phyloP scores from a whole-genome alignment of 768 basidiomycete genomes.

The Calocera viscosa region DNA sequence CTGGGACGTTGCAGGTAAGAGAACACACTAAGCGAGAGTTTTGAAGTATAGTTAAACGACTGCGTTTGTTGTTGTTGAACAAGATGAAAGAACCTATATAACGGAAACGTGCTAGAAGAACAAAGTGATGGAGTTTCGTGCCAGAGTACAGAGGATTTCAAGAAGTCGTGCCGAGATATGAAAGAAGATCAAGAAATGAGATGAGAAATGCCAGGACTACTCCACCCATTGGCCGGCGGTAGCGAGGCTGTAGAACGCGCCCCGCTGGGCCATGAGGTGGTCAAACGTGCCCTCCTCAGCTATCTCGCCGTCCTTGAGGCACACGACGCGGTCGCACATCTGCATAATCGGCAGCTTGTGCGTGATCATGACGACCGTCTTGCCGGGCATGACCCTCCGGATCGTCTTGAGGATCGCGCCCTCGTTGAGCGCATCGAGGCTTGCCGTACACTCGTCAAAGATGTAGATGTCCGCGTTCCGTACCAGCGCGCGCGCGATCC shows the following conservation, averaged over 20 bases:
- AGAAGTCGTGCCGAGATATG: not conserved
- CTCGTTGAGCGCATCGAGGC: conserved; percentile 77
- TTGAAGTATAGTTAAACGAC: not conserved
- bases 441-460: conserved; percentile 91
- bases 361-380: conserved; percentile 84
- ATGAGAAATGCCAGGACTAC: not conserved
- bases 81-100: not conserved
- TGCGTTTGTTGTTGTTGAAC: not conserved
- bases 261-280: conserved; percentile 49
- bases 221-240: conserved; percentile 58
- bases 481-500: conserved; percentile 84
- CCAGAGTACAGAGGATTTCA: not conserved
- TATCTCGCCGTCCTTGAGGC: conserved; percentile 63
- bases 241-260: conserved; percentile 65
- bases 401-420: conserved; percentile 70
- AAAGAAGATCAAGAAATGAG: not conserved
- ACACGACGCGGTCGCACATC: conserved; percentile 80
- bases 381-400: conserved; percentile 44
- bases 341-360: conserved; percentile 85
- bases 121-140: not conserved
- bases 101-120: not conserved
- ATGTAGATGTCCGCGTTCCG: conserved; percentile 61
- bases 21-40: not conserved
- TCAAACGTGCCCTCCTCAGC: conserved; percentile 71
- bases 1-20: not conserved